A percentile compares a stretch with the other conserved stretches of the same genome.
These are phyloP conservation scores for Cudoniella acicularis DNA, from an alignment of 495 filamentous ascomycete genomes.

Conservation along the genomic window DNA sequence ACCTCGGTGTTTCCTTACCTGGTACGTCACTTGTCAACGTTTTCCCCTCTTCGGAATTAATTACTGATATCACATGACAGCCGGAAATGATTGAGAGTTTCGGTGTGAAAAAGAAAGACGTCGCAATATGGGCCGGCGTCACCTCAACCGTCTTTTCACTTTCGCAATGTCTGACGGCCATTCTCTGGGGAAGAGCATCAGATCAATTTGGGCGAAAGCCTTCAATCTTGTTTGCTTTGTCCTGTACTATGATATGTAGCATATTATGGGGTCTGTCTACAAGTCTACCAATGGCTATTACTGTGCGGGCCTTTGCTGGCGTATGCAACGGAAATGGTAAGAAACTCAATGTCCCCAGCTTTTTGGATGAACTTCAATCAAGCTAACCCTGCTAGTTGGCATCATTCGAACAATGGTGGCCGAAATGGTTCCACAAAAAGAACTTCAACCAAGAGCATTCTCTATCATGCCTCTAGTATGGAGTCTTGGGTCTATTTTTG, in stretches of 20 bases:
- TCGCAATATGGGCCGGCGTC: slow-evolving; percentile 75
- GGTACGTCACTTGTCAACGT: slow-evolving; percentile 4
- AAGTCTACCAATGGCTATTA: slow-evolving; percentile 66
- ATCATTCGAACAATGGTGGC: slow-evolving; percentile 69
- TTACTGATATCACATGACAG: slow-evolving; percentile 37
- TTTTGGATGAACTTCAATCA: slow-evolving; percentile 1
- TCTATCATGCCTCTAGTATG: slow-evolving; percentile 81
- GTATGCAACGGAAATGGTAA: slow-evolving; percentile 60
- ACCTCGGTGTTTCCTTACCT: slow-evolving; percentile 89
- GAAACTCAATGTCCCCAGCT: slow-evolving; percentile 16
- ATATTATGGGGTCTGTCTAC: slow-evolving; percentile 76
- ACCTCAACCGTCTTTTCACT: slow-evolving; percentile 70
- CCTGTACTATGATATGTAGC: slow-evolving; percentile 68
- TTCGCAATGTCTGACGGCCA: slow-evolving; percentile 67
- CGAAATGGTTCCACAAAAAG: slow-evolving; percentile 75
- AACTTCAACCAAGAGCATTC: slow-evolving; percentile 78
- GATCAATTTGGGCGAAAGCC: slow-evolving; percentile 74
- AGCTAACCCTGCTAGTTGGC: slow-evolving; percentile 40
- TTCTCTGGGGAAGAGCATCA: slow-evolving; percentile 75
- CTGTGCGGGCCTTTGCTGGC: slow-evolving; percentile 64
- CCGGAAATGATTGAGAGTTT: slow-evolving; percentile 84
- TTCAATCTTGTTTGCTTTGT: slow-evolving; percentile 63
- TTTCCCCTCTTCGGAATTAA: background rate
- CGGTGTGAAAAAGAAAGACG: slow-evolving; percentile 63
- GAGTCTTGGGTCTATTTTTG: slow-evolving; percentile 82